Evolutionary conservation across 345 rosid genomes (phyloP).

Genomic region (Moricandia arvensis): DNA sequence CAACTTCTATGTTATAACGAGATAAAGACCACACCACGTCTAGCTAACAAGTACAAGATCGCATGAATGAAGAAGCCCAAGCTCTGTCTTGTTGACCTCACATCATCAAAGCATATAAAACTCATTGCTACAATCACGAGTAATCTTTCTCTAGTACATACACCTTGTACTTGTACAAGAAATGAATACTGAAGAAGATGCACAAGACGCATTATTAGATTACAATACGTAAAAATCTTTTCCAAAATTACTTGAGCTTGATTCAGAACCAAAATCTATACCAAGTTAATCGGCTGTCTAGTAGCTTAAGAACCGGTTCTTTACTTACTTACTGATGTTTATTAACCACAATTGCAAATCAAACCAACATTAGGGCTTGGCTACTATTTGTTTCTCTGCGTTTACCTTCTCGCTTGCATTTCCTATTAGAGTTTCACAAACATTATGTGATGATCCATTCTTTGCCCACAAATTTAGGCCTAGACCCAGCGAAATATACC

Average conservation of each 20-base stretch:
- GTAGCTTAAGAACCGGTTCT: too few relatives aligned
- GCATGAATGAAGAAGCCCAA: background rate
- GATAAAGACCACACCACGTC: background rate
- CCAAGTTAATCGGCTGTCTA: too few relatives aligned
- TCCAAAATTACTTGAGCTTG: background rate
- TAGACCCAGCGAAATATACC: too few relatives aligned
- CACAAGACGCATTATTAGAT: background rate
- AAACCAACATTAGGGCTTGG: too few relatives aligned
- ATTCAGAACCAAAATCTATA: background rate
- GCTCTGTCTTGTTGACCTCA: background rate
- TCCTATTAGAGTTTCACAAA: too few relatives aligned
- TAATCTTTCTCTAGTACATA: background rate
- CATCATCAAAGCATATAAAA: background rate
- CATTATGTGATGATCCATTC: too few relatives aligned
- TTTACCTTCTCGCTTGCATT: too few relatives aligned
- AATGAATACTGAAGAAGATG: background rate
- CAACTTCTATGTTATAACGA: background rate
- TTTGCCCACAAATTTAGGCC: too few relatives aligned
- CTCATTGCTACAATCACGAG: background rate
- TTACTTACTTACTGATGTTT: too few relatives aligned
- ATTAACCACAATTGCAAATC: too few relatives aligned
- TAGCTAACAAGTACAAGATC: background rate
- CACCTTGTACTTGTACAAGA: background rate
- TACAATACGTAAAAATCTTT: background rate
- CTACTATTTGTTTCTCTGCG: too few relatives aligned